These are phyloP conservation scores for Santalum album DNA, from an alignment of 164 flowering plant species.

Conservation along the genomic window DNA sequence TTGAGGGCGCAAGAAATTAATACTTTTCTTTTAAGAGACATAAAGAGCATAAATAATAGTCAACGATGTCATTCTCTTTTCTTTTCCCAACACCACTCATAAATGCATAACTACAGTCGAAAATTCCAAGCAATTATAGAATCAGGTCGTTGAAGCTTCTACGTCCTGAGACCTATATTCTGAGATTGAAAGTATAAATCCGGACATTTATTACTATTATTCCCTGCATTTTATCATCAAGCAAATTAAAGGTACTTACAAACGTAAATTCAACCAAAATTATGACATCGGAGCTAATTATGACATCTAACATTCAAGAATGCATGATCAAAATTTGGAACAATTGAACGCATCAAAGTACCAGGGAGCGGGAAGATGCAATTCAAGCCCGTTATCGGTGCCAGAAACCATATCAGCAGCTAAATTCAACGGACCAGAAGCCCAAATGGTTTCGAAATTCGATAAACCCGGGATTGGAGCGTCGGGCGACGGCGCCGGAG, in stretches of 20 bases:
- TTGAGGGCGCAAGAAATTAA: too few species aligned
- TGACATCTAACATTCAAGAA: too few species aligned
- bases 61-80: neutral
- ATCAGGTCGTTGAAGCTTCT: neutral
- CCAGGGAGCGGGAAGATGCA: slow-evolving; percentile 63
- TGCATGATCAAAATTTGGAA: too few species aligned
- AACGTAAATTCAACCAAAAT: too few species aligned
- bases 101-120: neutral
- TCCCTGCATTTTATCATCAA: neutral
- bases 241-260: neutral
- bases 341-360: slow-evolving; percentile 8
- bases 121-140: neutral
- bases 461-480: slow-evolving; percentile 8
- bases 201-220: neutral
- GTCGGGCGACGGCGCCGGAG: slow-evolving; percentile 29
- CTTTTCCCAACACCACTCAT: neutral
- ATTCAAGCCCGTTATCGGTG: slow-evolving; percentile 17
- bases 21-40: too few species aligned
- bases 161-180: too few species aligned
- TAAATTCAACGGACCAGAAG: slow-evolving; percentile 14
- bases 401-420: slow-evolving; percentile 23
- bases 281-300: too few species aligned
- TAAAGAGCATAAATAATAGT: too few species aligned
- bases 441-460: slow-evolving; percentile 5
- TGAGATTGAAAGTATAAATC: too few species aligned